Conservation (phyloP, 2,329 filamentous ascomycete species). For the Diplodia intermedia region DNA sequence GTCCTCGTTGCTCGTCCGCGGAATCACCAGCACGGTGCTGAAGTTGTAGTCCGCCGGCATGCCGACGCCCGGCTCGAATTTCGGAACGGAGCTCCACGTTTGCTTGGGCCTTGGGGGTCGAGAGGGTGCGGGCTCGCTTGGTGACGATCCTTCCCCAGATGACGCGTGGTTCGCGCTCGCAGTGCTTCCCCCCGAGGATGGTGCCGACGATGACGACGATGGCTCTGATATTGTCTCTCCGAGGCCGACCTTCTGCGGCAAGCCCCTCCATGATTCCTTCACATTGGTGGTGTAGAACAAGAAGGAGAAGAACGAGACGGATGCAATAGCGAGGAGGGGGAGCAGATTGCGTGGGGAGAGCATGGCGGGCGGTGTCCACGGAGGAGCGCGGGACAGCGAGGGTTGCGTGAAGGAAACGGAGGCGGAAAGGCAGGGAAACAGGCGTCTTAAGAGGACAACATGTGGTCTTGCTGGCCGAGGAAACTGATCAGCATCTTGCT, state of each 20-base stretch:
- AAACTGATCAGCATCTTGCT: conserved; percentile 7
- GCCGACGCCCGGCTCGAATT: conserved; percentile 43
- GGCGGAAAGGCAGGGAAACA: background rate
- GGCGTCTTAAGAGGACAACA: conserved; percentile 11
- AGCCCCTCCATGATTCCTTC: conserved; percentile 46
- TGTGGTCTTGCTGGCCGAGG: background rate
- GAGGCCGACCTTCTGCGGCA: conserved; percentile 52
- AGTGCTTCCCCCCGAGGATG: background rate
- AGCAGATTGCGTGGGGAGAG: conserved; percentile 39
- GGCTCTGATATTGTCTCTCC: conserved; percentile 45
- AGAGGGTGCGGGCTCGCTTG: conserved; percentile 35
- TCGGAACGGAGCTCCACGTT: conserved; percentile 48
- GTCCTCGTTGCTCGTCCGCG: conserved; percentile 60
- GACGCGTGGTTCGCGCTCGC: conserved; percentile 15
- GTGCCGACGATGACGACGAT: conserved; percentile 17
- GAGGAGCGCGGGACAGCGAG: conserved; percentile 10
- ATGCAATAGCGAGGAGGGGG: conserved; percentile 42
- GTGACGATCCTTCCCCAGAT: conserved; percentile 34
- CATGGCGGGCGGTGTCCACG: conserved; percentile 23
- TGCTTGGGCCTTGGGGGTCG: conserved; percentile 2
- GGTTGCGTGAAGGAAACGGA: conserved; percentile 3
- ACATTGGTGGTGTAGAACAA: conserved; percentile 46
- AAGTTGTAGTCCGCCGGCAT: conserved; percentile 57
- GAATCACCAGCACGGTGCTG: conserved; percentile 62
- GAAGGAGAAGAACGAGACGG: conserved; percentile 43